Conservation (phyloP, 768 basidiomycete species). For the Auriculariales sp. region DNA sequence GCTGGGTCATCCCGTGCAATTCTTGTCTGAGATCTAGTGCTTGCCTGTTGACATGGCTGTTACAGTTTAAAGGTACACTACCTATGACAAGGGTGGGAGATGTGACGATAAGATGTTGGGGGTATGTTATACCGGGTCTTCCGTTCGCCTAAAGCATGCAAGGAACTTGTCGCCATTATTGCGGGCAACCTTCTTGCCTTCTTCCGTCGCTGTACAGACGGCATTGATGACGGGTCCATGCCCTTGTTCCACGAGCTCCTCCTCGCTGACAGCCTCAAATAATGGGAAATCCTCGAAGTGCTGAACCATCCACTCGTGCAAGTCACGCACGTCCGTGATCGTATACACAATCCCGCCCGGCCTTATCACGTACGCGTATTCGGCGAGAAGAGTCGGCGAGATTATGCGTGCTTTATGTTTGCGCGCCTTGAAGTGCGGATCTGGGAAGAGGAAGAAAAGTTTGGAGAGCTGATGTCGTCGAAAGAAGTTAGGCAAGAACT, state of each 20-base stretch:
- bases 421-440: conserved; percentile 94
- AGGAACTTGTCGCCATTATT: conserved; percentile 87
- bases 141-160: conserved; percentile 70
- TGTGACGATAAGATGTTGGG: not conserved
- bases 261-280: conserved; percentile 67
- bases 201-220: conserved; percentile 78
- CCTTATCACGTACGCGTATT: conserved; percentile 86
- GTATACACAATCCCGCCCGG: conserved; percentile 96
- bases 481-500: conserved; percentile 96
- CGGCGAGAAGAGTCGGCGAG: conserved; percentile 90
- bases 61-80: too few relatives aligned
- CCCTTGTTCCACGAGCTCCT: conserved; percentile 58
- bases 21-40: too few relatives aligned
- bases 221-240: conserved; percentile 69
- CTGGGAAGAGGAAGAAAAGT: conserved; percentile 96
- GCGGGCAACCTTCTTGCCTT: conserved; percentile 91
- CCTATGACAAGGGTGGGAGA: too few relatives aligned
- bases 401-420: conserved; percentile 99
- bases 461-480: conserved; percentile 77
- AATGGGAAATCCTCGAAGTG: conserved; percentile 81
- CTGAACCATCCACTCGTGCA: conserved; percentile 88
- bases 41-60: too few relatives aligned
- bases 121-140: conserved; percentile 10
- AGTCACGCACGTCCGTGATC: conserved; percentile 89
- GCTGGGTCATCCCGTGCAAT: too few relatives aligned